Evolutionary conservation across 2,329 filamentous ascomycete genomes (phyloP).

Genomic region (Trichothecium roseum): DNA sequence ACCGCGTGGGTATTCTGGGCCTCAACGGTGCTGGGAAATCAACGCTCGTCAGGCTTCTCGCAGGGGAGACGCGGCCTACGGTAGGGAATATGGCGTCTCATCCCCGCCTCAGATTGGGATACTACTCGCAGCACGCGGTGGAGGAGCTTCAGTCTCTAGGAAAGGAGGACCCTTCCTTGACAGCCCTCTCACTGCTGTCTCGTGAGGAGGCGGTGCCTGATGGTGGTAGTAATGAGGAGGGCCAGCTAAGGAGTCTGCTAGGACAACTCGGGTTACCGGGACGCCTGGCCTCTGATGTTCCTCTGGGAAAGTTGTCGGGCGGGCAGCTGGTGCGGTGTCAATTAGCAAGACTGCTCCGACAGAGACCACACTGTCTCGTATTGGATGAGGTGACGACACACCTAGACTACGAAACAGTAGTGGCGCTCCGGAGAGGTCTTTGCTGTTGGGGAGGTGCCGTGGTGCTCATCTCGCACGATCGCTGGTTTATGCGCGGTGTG

Average conservation of each 20-base stretch:
- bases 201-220: slow-evolving; percentile 45
- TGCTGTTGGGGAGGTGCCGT: slow-evolving; percentile 63
- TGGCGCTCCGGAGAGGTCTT: slow-evolving; percentile 57
- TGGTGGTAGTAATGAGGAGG: no score
- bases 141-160: slow-evolving; percentile 54
- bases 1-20: slow-evolving; percentile 65
- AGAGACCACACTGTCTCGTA: slow-evolving; percentile 59
- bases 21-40: slow-evolving; percentile 78
- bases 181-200: slow-evolving; percentile 54
- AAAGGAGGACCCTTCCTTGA: slow-evolving; percentile 37
- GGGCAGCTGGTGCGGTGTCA: slow-evolving; percentile 62
- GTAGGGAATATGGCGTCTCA: slow-evolving; percentile 55
- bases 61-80: slow-evolving; percentile 46
- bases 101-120: slow-evolving; percentile 58
- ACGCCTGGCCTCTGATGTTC: slow-evolving; percentile 60
- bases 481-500: slow-evolving; percentile 68
- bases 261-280: slow-evolving; percentile 62
- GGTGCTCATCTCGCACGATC: slow-evolving; percentile 69
- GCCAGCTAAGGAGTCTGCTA: slow-evolving; percentile 56
- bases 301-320: slow-evolving; percentile 63
- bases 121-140: slow-evolving; percentile 73
- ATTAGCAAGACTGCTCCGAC: slow-evolving; percentile 59
- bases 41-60: slow-evolving; percentile 62
- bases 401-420: slow-evolving; percentile 72
- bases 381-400: slow-evolving; percentile 80